A percentile compares a stretch with the other conserved stretches of the same genome.
These are phyloP conservation scores for Sarcodon aspratus DNA, from an alignment of 768 basidiomycete species.

Conservation along the genomic window DNA sequence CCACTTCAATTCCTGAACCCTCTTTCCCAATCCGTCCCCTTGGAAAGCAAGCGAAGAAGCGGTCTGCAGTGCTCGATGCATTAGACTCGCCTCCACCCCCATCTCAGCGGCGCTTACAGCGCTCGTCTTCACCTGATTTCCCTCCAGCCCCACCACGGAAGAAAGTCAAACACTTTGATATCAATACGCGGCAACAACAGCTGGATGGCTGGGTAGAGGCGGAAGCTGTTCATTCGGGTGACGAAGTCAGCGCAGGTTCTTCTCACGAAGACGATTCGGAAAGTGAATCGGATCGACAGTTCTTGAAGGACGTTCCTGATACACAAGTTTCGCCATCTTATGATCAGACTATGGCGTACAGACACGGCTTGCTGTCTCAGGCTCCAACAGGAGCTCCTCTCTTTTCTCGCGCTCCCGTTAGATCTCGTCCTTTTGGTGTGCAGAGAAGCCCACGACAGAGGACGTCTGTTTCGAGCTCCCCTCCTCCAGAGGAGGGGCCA, in stretches of 20 bases:
- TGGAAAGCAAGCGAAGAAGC: conserved; percentile 18
- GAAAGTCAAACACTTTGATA: conserved; percentile 13
- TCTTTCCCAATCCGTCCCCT: conserved; percentile 36
- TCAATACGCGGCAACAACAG: conserved; percentile 19
- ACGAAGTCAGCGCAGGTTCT: conserved; percentile 57
- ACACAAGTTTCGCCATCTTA: conserved; percentile 67
- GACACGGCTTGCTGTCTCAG: conserved; percentile 66
- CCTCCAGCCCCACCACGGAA: background rate
- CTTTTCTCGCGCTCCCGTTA: conserved; percentile 42
- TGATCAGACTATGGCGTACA: conserved; percentile 61
- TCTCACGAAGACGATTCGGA: conserved; percentile 40
- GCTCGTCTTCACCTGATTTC: conserved; percentile 5
- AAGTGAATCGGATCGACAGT: conserved; percentile 60
- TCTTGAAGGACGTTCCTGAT: conserved; percentile 48
- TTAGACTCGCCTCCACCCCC: conserved; percentile 22
- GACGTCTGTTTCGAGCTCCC: conserved; percentile 45
- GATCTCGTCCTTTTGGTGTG: conserved; percentile 22
- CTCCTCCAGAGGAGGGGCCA: conserved; percentile 35
- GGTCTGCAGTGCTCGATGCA: conserved; percentile 6
- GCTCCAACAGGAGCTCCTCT: conserved; percentile 34
- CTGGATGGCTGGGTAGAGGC: conserved; percentile 45
- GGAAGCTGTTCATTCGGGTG: conserved; percentile 72
- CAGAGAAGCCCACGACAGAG: conserved; percentile 19
- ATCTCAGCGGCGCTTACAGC: conserved; percentile 16
- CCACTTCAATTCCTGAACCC: conserved; percentile 20